Percentiles rank a stretch among this genome's conserved stretches.
These are phyloP conservation scores for Cavenderia fasciculata DNA, from an alignment of 78 protist species.

Conservation along the genomic window DNA sequence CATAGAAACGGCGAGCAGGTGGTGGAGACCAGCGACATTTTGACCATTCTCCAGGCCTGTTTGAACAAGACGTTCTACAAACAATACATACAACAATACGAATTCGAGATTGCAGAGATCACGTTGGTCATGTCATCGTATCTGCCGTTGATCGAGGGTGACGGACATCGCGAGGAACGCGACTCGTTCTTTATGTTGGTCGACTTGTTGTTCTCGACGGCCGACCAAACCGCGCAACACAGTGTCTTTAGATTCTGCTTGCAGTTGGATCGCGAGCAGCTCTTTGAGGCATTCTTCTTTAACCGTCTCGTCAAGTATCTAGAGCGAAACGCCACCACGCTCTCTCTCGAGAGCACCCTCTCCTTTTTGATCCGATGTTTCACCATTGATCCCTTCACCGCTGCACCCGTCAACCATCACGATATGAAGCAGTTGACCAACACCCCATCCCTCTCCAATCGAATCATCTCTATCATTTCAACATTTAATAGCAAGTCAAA, in stretches of 20 bases:
- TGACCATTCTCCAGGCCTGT: too few species aligned
- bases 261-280: not conserved
- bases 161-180: not conserved
- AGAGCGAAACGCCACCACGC: constrained; percentile 4
- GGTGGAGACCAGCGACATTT: too few species aligned
- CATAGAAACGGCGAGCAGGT: too few species aligned
- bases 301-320: constrained; percentile 34
- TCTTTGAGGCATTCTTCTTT: not conserved
- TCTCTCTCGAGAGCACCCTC: constrained; percentile 5
- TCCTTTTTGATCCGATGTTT: constrained; percentile 24
- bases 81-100: not conserved
- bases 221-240: constrained; percentile 1
- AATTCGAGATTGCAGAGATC: constrained; percentile 1
- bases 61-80: not conserved
- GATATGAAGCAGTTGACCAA: not conserved
- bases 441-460: constrained; percentile 6
- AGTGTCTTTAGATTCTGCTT: constrained; percentile 12
- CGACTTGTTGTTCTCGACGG: not conserved
- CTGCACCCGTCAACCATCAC: not conserved
- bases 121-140: not conserved
- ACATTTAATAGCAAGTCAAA: not conserved
- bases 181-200: not conserved
- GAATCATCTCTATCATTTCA: constrained; percentile 2
- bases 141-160: not conserved
- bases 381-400: constrained; percentile 19